These are phyloP conservation scores for Mycena belliarum DNA, from an alignment of 768 basidiomycete species.

Conservation along the genomic window DNA sequence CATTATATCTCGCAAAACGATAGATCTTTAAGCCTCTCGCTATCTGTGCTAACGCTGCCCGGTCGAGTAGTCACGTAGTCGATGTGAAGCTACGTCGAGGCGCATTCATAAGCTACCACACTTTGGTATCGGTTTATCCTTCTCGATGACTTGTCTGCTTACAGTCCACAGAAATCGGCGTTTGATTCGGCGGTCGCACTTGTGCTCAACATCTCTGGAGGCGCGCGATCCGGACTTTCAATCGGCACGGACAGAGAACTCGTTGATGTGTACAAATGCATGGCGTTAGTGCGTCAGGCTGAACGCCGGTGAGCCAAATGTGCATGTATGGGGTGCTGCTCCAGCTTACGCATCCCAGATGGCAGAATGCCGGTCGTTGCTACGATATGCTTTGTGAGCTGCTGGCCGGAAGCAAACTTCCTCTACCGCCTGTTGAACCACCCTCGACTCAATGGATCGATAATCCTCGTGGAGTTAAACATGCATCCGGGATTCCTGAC, in stretches of 20 bases:
- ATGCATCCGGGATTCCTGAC: neutral
- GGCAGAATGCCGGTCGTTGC: conserved; percentile 17
- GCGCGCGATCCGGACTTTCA: conserved; percentile 28
- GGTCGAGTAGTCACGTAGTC: conserved; percentile 58
- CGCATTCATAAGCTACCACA: conserved; percentile 20
- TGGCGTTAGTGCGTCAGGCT: conserved; percentile 17
- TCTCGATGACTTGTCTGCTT: neutral
- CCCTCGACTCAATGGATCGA: neutral
- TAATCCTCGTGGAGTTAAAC: neutral
- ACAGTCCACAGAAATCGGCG: conserved; percentile 25
- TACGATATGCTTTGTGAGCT: conserved; percentile 16
- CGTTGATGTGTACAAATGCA: conserved; percentile 42
- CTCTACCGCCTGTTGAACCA: neutral
- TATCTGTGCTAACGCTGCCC: conserved; percentile 65
- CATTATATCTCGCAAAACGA: no score
- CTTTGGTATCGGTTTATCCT: neutral
- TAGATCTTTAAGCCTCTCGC: conserved; percentile 47
- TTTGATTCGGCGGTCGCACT: conserved; percentile 47
- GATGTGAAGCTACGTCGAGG: conserved; percentile 41
- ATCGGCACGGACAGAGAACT: conserved; percentile 35
- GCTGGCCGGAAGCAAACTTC: conserved; percentile 7
- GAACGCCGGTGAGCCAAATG: conserved; percentile 8
- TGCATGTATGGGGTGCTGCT: neutral
- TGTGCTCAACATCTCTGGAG: conserved; percentile 44
- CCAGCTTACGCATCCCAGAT: neutral